Evolutionary conservation across 371 early-diverging fungal species (phyloP).

Genomic region (Zychaea mexicana): DNA sequence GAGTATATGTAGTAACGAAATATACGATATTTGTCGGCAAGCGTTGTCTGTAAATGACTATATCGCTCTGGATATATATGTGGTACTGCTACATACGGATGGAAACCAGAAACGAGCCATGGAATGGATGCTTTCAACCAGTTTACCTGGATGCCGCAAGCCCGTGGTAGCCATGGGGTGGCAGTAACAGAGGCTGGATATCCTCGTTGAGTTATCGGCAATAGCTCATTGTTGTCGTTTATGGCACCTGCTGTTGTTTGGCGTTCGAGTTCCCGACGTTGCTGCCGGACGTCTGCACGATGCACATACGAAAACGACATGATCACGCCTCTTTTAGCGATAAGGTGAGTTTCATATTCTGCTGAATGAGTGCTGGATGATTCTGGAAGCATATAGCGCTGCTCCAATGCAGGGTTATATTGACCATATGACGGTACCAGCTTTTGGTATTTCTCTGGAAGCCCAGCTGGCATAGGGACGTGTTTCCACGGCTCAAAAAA

Average conservation of each 20-base stretch:
- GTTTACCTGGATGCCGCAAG: neutral
- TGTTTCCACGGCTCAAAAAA: neutral
- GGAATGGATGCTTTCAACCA: conserved; percentile 7
- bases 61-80: neutral
- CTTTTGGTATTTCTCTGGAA: neutral
- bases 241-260: neutral
- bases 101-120: conserved; percentile 10
- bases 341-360: conserved; percentile 4
- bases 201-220: neutral
- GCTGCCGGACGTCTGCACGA: neutral
- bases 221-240: neutral
- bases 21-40: neutral
- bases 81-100: conserved; percentile 4
- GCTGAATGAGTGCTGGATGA: neutral
- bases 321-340: conserved; percentile 1
- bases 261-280: conserved; percentile 3
- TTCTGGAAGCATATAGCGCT: neutral
- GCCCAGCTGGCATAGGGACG: neutral
- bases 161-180: neutral
- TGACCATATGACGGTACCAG: neutral
- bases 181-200: conserved; percentile 5
- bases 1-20: conserved; percentile 6
- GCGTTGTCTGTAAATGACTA: neutral
- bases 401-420: conserved; percentile 7
- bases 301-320: conserved; percentile 10